Percentiles rank a stretch among this genome's conserved stretches.
Conservation (phyloP, 2,329 filamentous ascomycete species). For the Diaporthe citri region DNA sequence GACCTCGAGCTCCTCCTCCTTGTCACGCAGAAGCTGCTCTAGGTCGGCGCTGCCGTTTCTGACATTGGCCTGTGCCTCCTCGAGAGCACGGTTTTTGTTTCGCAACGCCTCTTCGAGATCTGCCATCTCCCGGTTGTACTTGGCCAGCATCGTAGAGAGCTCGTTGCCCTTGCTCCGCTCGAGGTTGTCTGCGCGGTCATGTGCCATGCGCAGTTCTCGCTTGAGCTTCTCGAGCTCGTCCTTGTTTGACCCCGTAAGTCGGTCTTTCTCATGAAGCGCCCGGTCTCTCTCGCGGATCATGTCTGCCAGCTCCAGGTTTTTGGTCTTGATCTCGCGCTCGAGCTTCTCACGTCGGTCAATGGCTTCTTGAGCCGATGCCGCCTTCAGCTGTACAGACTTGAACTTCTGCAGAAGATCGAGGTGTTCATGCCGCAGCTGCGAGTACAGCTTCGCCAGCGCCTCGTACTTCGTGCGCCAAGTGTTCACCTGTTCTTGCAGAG, state of each 20-base stretch:
- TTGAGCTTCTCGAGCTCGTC: conserved; percentile 96
- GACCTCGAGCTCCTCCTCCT: conserved; percentile 97
- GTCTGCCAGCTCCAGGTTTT: conserved; percentile 97
- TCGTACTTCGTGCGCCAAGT: conserved; percentile 99
- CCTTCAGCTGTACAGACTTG: conserved; percentile 95
- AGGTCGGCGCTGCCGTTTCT: conserved; percentile 87
- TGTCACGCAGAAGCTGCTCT: conserved; percentile 87
- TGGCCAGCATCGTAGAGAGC: conserved; percentile 91
- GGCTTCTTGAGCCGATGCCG: conserved; percentile 95
- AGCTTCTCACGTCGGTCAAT: conserved; percentile 95
- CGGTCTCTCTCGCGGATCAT: conserved; percentile 98
- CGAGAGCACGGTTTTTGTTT: conserved; percentile 88
- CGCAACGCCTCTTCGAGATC: conserved; percentile 93
- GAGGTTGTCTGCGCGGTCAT: conserved; percentile 91
- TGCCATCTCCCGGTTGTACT: conserved; percentile 97
- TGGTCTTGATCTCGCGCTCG: conserved; percentile 97
- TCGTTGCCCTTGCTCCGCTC: conserved; percentile 96
- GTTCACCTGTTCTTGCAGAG: conserved; percentile 96
- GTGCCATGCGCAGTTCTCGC: conserved; percentile 90
- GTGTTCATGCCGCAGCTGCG: conserved; percentile 94
- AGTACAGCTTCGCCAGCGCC: conserved; percentile 95
- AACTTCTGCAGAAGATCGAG: conserved; percentile 95
- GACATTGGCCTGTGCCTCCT: conserved; percentile 83
- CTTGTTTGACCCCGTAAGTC: conserved; percentile 85
- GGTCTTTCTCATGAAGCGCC: conserved; percentile 92